Base-by-base conservation (phyloP, 2,329 filamentous ascomycete species). In the Fusarium coicis region DNA sequence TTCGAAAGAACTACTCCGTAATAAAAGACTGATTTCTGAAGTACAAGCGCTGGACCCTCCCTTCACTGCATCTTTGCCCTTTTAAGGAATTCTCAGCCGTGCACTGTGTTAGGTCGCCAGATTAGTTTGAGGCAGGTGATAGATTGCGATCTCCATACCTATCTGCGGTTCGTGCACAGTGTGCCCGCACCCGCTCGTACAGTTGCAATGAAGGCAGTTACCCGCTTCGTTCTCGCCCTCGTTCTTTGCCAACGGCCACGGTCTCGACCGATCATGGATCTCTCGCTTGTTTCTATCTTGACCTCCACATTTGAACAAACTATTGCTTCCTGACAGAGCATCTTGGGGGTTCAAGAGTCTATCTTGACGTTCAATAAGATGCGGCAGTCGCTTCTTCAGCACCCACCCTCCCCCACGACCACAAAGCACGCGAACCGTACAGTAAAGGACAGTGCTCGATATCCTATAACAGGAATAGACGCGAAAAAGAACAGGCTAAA, bases 181-280 rank as follows among this genome's bases (percentile, higher is more conserved):
- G 56, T 36, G 47, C 14, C 16, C 47, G 36, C 28, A 44, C 16
- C 42, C 32, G 32, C 30, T 46, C 47, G 23, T 46, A 53, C 53
- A 56, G 26, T 40, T 28, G 40, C 56, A 67, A 62, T 73, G 56
- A 11, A 53, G 50, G 23, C 63, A 50, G 52, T 28, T 66, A 63
- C 53, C 62, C 67, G 55, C 66, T 46, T 67, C 47, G 60, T 66
- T 66, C 66, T 73, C 67, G 57, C 47, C 56, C 53, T 68, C 44
- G 52, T 43, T 46, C 61, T 50, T 67, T 53, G 46, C 50, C 40
- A 74, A 71, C 49, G 54, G 57, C 37, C 49, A 46, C 15, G 66
- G 66, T 71, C 70, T 62, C 53, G 56, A 57, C 57, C 66, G 14
- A 61, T 43, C 61, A 43, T 47, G 47, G 53, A 56, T 64, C 23